Base-by-base conservation (phyloP, 2,329 filamentous ascomycete genomes). In the Penicillium olsonii region DNA sequence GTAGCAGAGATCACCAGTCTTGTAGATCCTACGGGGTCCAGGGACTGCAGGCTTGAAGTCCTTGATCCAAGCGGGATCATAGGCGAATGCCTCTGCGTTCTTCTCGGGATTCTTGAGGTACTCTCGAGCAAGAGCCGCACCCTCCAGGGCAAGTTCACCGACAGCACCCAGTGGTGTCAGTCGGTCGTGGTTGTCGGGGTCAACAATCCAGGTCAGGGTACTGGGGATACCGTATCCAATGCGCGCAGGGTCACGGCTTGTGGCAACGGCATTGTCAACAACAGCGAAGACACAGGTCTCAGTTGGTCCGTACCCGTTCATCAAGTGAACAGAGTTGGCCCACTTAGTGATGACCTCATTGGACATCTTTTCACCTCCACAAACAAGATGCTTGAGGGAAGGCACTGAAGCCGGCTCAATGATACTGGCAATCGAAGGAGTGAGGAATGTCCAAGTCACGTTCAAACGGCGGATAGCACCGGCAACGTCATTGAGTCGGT, bases 271-370 rank as follows among this genome's bases (percentile, higher is more conserved):
- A 7, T 56, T 57, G 14, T 68, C 66, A 11, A 69, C 24, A 3
- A 61, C 56, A 1, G 66, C 66, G 22, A 69, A 66, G 10, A 69
- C 63, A 17, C 61, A 60, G 2, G 66, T 67, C 40, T 73, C 71
- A 6, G 68, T 68, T 3, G 71, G 69, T 3, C 71, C 71, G 45
- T 74, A 74, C 12, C 57, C 65, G 42, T 70, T 72, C 46, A 70
- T 61, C 19, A 78, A 55, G 9, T 67, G 68, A 1, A 71, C 66
- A 10, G 55, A 59, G 18, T 66, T 64, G 12, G 77, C 79, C 92
- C 92, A 96, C 39, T 78, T 79, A 0, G 79, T 75, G 34, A 87
- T 83, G 0, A 95, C 88, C 24, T 83, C 80, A 27, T 83, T 80
- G 0, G 88, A 91, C 71, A 96, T 79, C 2, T 87, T 83, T 68